Percentiles rank a stretch among this genome's conserved stretches.
These are phyloP conservation scores for Vitis rupestris DNA, from an alignment of 164 flowering plant species.

Conservation along the genomic window DNA sequence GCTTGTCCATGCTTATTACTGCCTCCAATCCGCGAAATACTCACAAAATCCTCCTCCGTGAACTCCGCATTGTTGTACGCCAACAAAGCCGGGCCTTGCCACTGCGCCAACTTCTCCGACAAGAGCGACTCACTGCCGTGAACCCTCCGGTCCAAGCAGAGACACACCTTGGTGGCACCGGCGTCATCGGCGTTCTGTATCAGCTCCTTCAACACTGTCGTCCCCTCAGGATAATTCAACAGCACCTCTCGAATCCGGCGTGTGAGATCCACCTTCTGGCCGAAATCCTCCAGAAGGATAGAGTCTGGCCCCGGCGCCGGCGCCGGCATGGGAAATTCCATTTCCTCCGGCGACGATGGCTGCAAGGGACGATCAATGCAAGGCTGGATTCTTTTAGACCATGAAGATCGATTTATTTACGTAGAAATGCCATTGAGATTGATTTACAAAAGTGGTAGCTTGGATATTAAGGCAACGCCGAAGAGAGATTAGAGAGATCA, in stretches of 20 bases:
- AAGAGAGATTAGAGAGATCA: no score
- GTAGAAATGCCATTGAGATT: no score
- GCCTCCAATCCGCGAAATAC: conserved; percentile 89
- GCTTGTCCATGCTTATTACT: conserved; percentile 76
- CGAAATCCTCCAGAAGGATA: conserved; percentile 83
- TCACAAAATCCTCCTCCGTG: conserved; percentile 84
- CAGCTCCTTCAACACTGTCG: conserved; percentile 86
- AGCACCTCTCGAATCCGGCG: conserved; percentile 93
- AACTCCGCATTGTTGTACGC: conserved; percentile 84
- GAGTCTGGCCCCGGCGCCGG: conserved; percentile 25
- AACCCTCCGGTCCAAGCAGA: conserved; percentile 82
- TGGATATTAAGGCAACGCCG: no score
- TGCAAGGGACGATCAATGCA: neutral
- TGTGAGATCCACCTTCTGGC: conserved; percentile 94
- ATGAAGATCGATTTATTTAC: neutral
- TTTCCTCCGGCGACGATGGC: conserved; percentile 10
- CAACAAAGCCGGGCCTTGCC: conserved; percentile 88
- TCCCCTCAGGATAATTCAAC: conserved; percentile 90
- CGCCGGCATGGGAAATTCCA: conserved; percentile 11
- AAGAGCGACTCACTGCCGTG: conserved; percentile 61
- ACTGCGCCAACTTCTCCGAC: conserved; percentile 55
- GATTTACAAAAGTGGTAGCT: no score
- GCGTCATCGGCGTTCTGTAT: conserved; percentile 98
- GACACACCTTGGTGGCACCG: conserved; percentile 73
- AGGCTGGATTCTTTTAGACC: conserved; percentile 1